Conservation (phyloP, 495 filamentous ascomycete species). For the Neurospora intermedia region DNA sequence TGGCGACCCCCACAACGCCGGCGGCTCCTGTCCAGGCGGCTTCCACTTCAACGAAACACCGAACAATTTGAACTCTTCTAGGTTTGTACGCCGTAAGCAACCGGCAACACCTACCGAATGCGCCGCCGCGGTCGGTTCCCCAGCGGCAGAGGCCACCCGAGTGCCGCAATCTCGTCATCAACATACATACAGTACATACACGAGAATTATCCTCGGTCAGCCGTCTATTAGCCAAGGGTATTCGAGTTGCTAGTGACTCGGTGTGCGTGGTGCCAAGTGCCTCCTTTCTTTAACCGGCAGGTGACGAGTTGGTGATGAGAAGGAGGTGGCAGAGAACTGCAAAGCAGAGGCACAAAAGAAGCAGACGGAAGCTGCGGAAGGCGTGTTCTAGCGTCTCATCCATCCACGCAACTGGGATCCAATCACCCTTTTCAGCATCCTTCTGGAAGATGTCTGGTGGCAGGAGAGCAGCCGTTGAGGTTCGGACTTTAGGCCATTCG, state of each 20-base stretch:
- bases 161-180: not conserved
- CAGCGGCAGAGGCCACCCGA: not conserved
- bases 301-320: not conserved
- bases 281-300: not conserved
- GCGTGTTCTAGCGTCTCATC: not conserved
- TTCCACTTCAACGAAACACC: not conserved
- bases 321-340: not conserved
- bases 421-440: not conserved
- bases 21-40: not conserved
- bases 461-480: not conserved
- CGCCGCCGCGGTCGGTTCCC: not conserved
- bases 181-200: not conserved
- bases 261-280: too few species aligned
- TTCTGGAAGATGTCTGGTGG: not conserved
- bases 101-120: not conserved
- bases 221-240: not conserved
- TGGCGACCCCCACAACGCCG: not conserved
- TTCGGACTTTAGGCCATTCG: not conserved
- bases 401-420: too few species aligned
- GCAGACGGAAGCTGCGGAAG: not conserved
- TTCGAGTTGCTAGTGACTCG: too few species aligned
- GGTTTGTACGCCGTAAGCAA: not conserved
- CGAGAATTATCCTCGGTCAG: not conserved
- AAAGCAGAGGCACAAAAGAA: not conserved
- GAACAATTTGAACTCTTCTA: not conserved